Evolutionary conservation across 176 grass and related monocot species (phyloP).

Genomic region (Dactylis glomerata): DNA sequence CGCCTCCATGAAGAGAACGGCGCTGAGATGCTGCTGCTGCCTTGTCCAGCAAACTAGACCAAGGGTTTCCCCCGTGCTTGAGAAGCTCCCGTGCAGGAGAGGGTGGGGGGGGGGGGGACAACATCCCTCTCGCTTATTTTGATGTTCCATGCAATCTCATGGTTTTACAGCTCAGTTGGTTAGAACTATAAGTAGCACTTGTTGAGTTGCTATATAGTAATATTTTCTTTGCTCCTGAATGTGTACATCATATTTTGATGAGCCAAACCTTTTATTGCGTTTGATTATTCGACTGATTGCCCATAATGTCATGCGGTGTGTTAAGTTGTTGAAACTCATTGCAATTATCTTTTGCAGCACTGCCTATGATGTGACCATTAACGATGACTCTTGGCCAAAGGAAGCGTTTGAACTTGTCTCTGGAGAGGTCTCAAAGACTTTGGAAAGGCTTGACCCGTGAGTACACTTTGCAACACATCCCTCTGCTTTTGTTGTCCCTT

Average conservation of each 20-base stretch:
- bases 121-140: no score
- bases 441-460: conserved; percentile 93
- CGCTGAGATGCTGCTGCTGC: no score
- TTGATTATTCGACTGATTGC: not conserved
- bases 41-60: no score
- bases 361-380: conserved; percentile 93
- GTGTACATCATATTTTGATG: not conserved
- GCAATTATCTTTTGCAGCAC: conserved; percentile 50
- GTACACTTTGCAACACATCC: conserved; percentile 26
- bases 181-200: not conserved
- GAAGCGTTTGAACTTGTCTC: conserved; percentile 55
- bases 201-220: no score
- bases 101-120: no score
- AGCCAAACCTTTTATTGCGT: not conserved
- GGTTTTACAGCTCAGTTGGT: not conserved
- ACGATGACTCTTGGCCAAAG: conserved; percentile 85
- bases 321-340: not conserved
- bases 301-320: not conserved
- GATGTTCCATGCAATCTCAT: no score
- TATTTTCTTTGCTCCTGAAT: not conserved
- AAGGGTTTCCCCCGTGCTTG: no score
- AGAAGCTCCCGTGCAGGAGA: no score
- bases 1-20: no score
- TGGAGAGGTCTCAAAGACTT: conserved; percentile 70
- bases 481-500: not conserved